These are phyloP conservation scores for Purpureocillium takamizusanense DNA, from an alignment of 2,329 filamentous ascomycete species.

Conservation along the genomic window DNA sequence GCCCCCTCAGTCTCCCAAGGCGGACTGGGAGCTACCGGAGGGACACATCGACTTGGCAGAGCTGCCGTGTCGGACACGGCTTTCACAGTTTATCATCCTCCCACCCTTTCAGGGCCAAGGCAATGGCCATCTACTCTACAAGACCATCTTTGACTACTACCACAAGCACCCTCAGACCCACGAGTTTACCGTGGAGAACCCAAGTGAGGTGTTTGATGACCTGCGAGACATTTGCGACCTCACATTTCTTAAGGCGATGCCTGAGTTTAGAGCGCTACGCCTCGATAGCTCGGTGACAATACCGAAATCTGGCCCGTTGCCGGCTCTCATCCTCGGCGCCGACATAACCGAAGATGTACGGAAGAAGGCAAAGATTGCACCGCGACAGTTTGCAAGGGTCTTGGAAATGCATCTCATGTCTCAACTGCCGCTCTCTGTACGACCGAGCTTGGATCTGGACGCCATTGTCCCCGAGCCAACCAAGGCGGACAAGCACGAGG, in stretches of 20 bases:
- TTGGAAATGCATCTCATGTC: conserved; percentile 69
- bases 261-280: conserved; percentile 47
- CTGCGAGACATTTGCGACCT: conserved; percentile 70
- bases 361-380: conserved; percentile 58
- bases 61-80: conserved; percentile 68
- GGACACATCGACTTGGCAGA: conserved; percentile 42
- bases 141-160: conserved; percentile 64
- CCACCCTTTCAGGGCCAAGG: conserved; percentile 78
- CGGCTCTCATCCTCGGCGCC: conserved; percentile 48
- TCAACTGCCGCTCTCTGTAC: conserved; percentile 44
- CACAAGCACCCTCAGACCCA: conserved; percentile 58
- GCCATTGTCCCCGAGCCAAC: conserved; percentile 34
- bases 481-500: conserved; percentile 50
- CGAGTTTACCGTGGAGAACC: conserved; percentile 90
- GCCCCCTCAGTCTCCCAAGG: conserved; percentile 28
- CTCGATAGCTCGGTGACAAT: conserved; percentile 44
- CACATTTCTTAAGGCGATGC: conserved; percentile 48
- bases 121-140: conserved; percentile 73
- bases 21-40: conserved; percentile 34
- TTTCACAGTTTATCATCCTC: conserved; percentile 89
- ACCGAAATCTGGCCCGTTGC: conserved; percentile 36
- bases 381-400: conserved; percentile 66
- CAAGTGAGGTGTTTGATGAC: conserved; percentile 77
- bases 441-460: conserved; percentile 37
- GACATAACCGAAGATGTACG: conserved; percentile 48